Conservation (phyloP, 169 alveolate genomes). For the Perkinsus olseni region DNA sequence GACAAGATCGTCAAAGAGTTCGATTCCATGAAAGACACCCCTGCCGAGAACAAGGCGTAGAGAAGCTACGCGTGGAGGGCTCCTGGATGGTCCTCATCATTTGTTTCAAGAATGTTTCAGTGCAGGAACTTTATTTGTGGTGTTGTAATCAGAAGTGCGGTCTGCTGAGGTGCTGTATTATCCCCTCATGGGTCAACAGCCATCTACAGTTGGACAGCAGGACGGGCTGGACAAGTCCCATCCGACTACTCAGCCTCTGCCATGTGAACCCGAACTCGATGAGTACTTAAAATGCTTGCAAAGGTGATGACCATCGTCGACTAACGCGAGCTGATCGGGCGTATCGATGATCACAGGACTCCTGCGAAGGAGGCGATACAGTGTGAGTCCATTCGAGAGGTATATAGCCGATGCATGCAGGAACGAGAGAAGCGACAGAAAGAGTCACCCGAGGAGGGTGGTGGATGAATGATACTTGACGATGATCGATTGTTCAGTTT, state of each 20-base stretch:
- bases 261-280: background rate
- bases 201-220: background rate
- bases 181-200: background rate
- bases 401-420: background rate
- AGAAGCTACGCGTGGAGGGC: background rate
- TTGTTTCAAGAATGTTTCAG: background rate
- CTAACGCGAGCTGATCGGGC: too few relatives aligned
- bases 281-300: background rate
- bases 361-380: background rate
- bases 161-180: background rate
- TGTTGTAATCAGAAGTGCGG: background rate
- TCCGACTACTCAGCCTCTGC: background rate
- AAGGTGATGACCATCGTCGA: too few relatives aligned
- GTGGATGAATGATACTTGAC: background rate
- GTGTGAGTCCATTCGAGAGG: background rate
- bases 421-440: background rate
- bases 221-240: background rate
- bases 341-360: too few relatives aligned
- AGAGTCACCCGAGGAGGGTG: too few relatives aligned
- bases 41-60: background rate
- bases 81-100: background rate
- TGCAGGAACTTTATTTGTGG: background rate
- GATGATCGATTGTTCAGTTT: background rate
- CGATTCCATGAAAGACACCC: background rate
- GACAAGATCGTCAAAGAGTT: background rate